A percentile compares a stretch with the other conserved stretches of the same genome.
These are phyloP conservation scores for Ceratobasidium papillatum DNA, from an alignment of 1,284 basidiomycete species.

Conservation along the genomic window DNA sequence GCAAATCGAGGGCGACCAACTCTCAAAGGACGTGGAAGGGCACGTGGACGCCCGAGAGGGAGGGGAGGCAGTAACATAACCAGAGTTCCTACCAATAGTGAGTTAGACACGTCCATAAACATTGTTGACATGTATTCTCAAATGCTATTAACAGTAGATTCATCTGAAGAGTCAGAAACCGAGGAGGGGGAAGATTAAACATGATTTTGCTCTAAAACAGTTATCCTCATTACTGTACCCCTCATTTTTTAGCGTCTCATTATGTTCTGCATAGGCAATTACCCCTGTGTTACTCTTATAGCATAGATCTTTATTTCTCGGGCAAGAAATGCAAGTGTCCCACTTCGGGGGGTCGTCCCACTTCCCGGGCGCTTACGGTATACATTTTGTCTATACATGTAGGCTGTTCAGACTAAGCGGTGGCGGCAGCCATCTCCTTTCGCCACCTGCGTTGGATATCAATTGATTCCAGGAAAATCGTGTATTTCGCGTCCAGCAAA, in stretches of 20 bases:
- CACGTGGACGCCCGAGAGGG: neutral
- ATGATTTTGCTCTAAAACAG: neutral
- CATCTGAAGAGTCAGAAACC: neutral
- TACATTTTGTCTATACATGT: neutral
- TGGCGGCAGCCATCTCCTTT: constrained; percentile 61
- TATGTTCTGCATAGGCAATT: neutral
- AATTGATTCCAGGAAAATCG: constrained; percentile 89
- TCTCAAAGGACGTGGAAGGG: neutral
- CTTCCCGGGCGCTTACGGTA: constrained; percentile 9
- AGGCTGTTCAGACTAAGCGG: neutral
- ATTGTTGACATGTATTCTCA: neutral
- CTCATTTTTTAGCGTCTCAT: neutral
- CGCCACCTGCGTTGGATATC: constrained; percentile 88
- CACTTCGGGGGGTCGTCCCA: constrained; percentile 1
- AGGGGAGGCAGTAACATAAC: neutral
- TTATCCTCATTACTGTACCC: neutral
- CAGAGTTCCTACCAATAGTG: neutral
- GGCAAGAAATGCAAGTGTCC: neutral
- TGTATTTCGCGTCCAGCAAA: constrained; percentile 90
- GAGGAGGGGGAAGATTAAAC: neutral
- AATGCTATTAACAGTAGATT: neutral
- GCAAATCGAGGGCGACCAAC: neutral
- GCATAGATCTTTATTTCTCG: neutral
- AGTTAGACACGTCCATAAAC: neutral
- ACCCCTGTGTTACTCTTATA: neutral